Percentiles rank a stretch among this genome's conserved stretches.
Evolutionary conservation across 2,329 filamentous ascomycete species (phyloP).

Genomic region (Aspergillus terreus): DNA sequence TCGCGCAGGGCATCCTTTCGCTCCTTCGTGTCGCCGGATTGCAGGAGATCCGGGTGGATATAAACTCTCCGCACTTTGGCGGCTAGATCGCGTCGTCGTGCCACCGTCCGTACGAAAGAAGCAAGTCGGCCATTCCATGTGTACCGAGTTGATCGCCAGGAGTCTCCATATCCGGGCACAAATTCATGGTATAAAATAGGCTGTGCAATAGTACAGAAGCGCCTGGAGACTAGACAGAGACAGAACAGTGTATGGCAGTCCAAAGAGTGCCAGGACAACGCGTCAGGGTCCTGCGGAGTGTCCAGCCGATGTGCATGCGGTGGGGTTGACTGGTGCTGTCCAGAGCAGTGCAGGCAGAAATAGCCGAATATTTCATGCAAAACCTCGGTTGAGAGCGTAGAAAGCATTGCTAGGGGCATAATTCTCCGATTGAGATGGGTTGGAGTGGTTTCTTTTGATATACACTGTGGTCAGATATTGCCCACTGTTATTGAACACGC

Average conservation of each 20-base stretch:
- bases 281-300: slow-evolving; percentile 3
- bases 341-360: no score
- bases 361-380: no score
- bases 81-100: slow-evolving; percentile 16
- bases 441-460: no score
- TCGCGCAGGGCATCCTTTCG: background rate
- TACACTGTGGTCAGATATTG: no score
- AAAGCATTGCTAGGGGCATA: no score
- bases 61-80: slow-evolving; percentile 5
- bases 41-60: slow-evolving; percentile 4
- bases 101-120: slow-evolving; percentile 18
- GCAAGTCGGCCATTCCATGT: slow-evolving; percentile 16
- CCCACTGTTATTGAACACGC: no score
- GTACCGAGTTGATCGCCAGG: slow-evolving; percentile 15
- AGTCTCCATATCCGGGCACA: slow-evolving; percentile 20
- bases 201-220: slow-evolving; percentile 13
- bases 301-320: background rate
- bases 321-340: no score
- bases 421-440: no score
- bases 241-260: slow-evolving; percentile 13
- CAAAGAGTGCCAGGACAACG: slow-evolving; percentile 18
- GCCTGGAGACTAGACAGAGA: slow-evolving; percentile 17
- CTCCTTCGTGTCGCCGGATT: background rate
- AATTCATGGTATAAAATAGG: slow-evolving; percentile 21
- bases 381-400: no score